A percentile compares a stretch with the other conserved stretches of the same genome.
Evolutionary conservation across 495 filamentous ascomycete species (phyloP).

Genomic region (Patellaria atrata): DNA sequence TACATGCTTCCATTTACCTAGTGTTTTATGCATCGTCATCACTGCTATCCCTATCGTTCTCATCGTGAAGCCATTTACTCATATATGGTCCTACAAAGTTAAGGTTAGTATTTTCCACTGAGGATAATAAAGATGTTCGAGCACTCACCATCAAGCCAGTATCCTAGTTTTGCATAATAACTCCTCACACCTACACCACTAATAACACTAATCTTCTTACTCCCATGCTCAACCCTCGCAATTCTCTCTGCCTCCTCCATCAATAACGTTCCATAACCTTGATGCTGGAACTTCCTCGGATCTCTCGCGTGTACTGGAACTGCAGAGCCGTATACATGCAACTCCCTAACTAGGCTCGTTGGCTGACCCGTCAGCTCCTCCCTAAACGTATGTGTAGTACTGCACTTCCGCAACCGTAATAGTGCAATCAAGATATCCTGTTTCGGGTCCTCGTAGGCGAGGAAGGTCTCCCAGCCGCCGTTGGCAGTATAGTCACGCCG

Average conservation of each 20-base stretch:
- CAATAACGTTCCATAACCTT: constrained; percentile 85
- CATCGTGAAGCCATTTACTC: constrained; percentile 15
- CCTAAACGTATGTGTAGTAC: constrained; percentile 75
- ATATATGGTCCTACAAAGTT: constrained; percentile 24
- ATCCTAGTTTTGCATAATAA: constrained; percentile 87
- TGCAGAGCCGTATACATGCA: constrained; percentile 93
- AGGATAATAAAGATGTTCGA: too few relatives aligned
- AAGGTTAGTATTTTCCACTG: too few relatives aligned
- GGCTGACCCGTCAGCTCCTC: constrained; percentile 72
- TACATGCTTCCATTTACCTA: too few relatives aligned
- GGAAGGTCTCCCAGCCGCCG: constrained; percentile 94
- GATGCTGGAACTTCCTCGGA: constrained; percentile 93
- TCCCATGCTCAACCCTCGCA: constrained; percentile 83
- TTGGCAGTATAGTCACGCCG: constrained; percentile 90
- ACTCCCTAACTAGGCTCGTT: constrained; percentile 81
- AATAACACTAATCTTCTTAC: constrained; percentile 87
- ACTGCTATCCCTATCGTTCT: constrained; percentile 12
- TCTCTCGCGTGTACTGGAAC: constrained; percentile 90
- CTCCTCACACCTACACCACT: constrained; percentile 86
- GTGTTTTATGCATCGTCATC: too few relatives aligned
- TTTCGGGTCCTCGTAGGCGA: constrained; percentile 96
- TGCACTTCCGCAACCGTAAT: constrained; percentile 82
- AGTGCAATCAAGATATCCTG: constrained; percentile 94
- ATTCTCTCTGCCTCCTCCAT: constrained; percentile 98
- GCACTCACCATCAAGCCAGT: constrained; percentile 87